phyloP scores from a whole-genome alignment of 129 eudicot genomes.

The Cynara cardunculus region DNA sequence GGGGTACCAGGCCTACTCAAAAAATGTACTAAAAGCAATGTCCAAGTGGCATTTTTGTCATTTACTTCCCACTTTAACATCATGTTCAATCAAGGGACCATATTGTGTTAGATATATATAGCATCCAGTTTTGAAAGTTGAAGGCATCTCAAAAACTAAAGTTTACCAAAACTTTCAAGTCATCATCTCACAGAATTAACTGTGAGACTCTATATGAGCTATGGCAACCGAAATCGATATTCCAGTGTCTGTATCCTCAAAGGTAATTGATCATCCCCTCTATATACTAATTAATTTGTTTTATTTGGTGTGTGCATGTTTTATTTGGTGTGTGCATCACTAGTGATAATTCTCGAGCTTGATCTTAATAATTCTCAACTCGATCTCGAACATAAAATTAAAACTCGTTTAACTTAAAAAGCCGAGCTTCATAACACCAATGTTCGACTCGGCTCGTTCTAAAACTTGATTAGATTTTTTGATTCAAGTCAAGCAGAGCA shows the following conservation, averaged over 20 bases:
- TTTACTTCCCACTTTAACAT: slow-evolving; percentile 27
- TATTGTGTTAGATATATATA: slow-evolving; percentile 23
- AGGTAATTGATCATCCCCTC: slow-evolving; percentile 20
- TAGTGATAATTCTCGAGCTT: neutral
- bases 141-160: slow-evolving; percentile 28
- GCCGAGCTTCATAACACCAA: neutral
- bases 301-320: neutral
- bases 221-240: slow-evolving; percentile 32
- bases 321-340: neutral
- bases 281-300: neutral
- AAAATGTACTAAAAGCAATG: slow-evolving; percentile 30
- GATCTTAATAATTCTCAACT: neutral
- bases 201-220: slow-evolving; percentile 24
- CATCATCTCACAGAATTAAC: slow-evolving; percentile 23
- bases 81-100: slow-evolving; percentile 30
- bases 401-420: neutral
- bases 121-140: slow-evolving; percentile 28
- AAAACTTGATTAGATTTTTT: neutral
- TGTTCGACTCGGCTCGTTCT: neutral
- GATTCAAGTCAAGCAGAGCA: neutral
- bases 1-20: slow-evolving; percentile 20
- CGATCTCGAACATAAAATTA: neutral
- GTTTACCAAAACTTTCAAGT: neutral
- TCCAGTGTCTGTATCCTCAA: slow-evolving; percentile 15
- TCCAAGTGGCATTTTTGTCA: slow-evolving; percentile 42